Evolutionary conservation across 139 green algal genomes (phyloP).

Genomic region (Chlamydomonas urium): DNA sequence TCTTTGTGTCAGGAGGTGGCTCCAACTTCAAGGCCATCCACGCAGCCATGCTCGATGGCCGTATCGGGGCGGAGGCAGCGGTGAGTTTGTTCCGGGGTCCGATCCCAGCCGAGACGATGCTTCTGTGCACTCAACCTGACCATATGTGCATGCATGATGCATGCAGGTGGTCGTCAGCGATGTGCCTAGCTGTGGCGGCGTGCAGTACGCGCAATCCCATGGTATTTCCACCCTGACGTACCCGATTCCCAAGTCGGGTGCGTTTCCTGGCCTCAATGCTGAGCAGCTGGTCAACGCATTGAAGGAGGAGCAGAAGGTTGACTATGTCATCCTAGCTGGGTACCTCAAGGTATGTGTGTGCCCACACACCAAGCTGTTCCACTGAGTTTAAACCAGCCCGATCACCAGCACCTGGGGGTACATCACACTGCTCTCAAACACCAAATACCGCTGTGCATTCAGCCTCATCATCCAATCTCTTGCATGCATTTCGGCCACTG

Average conservation of each 20-base stretch:
- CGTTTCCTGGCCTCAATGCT: slow-evolving; percentile 37
- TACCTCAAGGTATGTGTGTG: slow-evolving; percentile 17
- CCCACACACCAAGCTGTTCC: no score
- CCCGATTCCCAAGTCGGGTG: slow-evolving; percentile 61
- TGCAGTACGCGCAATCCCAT: slow-evolving; percentile 63
- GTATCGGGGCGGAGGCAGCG: slow-evolving; percentile 60
- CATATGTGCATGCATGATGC: background rate
- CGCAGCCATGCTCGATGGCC: slow-evolving; percentile 51
- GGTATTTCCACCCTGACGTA: slow-evolving; percentile 75
- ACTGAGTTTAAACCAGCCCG: no score
- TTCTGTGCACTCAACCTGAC: no score
- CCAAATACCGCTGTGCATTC: no score
- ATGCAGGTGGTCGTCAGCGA: slow-evolving; percentile 27
- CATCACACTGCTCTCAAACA: no score
- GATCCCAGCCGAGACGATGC: no score
- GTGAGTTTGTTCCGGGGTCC: slow-evolving; percentile 35
- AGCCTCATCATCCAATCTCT: no score
- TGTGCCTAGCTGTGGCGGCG: slow-evolving; percentile 71
- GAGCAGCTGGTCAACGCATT: slow-evolving; percentile 47
- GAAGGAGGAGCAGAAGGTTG: slow-evolving; percentile 6
- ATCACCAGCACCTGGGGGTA: no score
- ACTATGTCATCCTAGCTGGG: slow-evolving; percentile 14
- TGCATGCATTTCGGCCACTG: no score
- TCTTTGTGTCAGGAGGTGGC: slow-evolving; percentile 90
- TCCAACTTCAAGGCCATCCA: slow-evolving; percentile 90